Conservation (phyloP, 441 rosid species). For the Gossypium trilobum region DNA sequence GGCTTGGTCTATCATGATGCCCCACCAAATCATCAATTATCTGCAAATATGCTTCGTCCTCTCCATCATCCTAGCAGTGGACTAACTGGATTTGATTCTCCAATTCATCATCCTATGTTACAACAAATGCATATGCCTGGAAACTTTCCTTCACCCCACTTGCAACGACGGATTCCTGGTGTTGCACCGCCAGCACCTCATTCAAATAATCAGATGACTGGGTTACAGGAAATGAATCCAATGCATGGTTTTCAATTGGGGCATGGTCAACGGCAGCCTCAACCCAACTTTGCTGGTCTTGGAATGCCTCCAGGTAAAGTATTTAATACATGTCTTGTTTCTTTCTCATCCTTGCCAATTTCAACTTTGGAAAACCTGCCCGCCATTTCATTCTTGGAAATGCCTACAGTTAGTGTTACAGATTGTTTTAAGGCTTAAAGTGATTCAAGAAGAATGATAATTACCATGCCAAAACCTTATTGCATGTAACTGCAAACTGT, state of each 20-base stretch:
- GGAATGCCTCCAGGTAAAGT: conserved; percentile 53
- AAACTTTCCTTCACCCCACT: conserved; percentile 51
- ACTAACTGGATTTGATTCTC: conserved; percentile 51
- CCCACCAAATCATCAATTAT: conserved; percentile 48
- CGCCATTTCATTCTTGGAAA: background rate
- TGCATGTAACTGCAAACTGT: background rate
- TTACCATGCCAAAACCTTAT: background rate
- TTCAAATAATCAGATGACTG: conserved; percentile 47
- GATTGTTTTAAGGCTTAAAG: background rate
- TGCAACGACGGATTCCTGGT: conserved; percentile 49
- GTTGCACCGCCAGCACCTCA: conserved; percentile 36
- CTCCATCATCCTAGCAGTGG: conserved; percentile 48
- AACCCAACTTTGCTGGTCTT: conserved; percentile 39
- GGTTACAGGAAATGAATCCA: conserved; percentile 45
- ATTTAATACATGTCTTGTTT: background rate
- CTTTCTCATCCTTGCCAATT: background rate
- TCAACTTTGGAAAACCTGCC: background rate
- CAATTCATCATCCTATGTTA: conserved; percentile 41
- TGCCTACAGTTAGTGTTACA: background rate
- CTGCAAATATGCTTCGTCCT: conserved; percentile 50
- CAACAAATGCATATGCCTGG: conserved; percentile 67
- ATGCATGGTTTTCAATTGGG: conserved; percentile 61
- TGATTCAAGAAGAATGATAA: background rate
- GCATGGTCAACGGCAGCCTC: conserved; percentile 61
- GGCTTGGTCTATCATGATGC: conserved; percentile 43